A percentile compares a stretch with the other conserved stretches of the same genome.
phyloP scores from a whole-genome alignment of 139 green algal species.

The Raphidocelis subcapitata region DNA sequence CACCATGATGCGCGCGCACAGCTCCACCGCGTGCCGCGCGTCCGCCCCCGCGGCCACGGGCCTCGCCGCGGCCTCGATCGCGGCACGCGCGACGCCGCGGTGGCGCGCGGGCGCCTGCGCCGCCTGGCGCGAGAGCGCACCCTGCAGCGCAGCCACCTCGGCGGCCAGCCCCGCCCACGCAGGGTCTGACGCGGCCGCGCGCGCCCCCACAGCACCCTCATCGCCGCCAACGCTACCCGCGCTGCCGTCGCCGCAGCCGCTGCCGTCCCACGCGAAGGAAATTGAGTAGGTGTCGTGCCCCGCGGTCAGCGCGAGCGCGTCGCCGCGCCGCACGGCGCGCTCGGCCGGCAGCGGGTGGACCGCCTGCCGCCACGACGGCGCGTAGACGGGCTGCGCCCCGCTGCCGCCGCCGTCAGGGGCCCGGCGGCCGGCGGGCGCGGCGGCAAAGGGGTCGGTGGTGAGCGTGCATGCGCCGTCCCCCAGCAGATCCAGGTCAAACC shows the following conservation, averaged over 20 bases:
- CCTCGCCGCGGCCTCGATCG: background rate
- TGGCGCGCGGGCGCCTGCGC: background rate
- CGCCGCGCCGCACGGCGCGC: constrained; percentile 33
- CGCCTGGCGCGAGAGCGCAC: too few species aligned
- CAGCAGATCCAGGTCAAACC: constrained; percentile 74
- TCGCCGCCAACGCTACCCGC: too few species aligned
- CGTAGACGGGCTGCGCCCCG: background rate
- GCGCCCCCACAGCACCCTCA: too few species aligned
- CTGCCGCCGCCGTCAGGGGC: background rate
- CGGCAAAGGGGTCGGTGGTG: constrained; percentile 9
- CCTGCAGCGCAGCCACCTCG: background rate
- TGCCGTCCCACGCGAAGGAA: too few species aligned
- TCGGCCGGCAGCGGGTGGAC: constrained; percentile 68
- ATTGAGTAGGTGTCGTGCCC: constrained; percentile 74
- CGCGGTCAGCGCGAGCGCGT: constrained; percentile 38
- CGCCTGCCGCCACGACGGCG: constrained; percentile 37
- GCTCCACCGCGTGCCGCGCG: background rate
- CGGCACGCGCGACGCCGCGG: background rate
- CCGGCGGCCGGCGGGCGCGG: background rate
- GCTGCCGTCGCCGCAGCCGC: too few species aligned
- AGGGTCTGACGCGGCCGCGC: too few species aligned
- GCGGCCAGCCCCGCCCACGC: too few species aligned
- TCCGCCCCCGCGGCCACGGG: background rate
- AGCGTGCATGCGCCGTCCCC: background rate
- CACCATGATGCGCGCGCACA: too few species aligned